Conservation (phyloP, 2,329 filamentous ascomycete genomes). For the Ophiocordyceps unilateralis region DNA sequence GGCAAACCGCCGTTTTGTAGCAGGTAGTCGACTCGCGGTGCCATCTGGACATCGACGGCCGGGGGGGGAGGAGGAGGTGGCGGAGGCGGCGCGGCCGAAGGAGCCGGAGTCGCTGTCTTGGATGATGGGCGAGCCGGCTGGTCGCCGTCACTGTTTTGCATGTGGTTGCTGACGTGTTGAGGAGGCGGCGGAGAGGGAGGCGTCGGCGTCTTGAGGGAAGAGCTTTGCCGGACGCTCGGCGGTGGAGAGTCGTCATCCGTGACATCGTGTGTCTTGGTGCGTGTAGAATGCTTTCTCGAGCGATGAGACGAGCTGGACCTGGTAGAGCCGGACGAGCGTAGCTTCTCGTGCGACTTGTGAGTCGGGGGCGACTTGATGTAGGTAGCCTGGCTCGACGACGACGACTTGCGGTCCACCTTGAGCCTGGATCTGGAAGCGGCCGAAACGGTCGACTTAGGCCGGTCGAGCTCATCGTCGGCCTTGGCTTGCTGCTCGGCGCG, state of each 20-base stretch:
- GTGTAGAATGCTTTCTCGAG: slow-evolving; percentile 16
- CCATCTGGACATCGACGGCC: slow-evolving; percentile 49
- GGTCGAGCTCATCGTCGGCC: slow-evolving; percentile 2
- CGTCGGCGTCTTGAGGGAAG: slow-evolving; percentile 44
- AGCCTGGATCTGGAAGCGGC: slow-evolving; percentile 27
- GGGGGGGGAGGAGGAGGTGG: slow-evolving; percentile 54
- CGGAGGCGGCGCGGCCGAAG: slow-evolving; percentile 20
- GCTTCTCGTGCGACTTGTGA: slow-evolving; percentile 17
- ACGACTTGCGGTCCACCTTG: slow-evolving; percentile 35
- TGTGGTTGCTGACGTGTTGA: slow-evolving; percentile 19
- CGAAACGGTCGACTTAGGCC: slow-evolving; percentile 27
- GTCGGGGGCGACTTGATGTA: slow-evolving; percentile 22
- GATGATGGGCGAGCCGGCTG: slow-evolving; percentile 8
- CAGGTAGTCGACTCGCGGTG: slow-evolving; percentile 80
- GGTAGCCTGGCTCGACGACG: slow-evolving; percentile 40
- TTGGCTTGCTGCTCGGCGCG: slow-evolving; percentile 16
- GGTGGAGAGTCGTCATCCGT: slow-evolving; percentile 27
- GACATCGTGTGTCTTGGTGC: slow-evolving; percentile 18
- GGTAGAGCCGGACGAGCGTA: slow-evolving; percentile 17
- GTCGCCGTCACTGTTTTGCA: slow-evolving; percentile 17
- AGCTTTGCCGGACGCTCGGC: slow-evolving; percentile 28
- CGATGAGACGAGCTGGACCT: slow-evolving; percentile 16
- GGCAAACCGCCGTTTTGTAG: slow-evolving; percentile 73
- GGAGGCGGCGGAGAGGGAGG: slow-evolving; percentile 34
- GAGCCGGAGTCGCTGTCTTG: slow-evolving; percentile 22